Percentiles rank a stretch among this genome's conserved stretches.
phyloP scores from a whole-genome alignment of 1,139 yeast genomes.

The Hyphopichia wangnamkhiaoensis region DNA sequence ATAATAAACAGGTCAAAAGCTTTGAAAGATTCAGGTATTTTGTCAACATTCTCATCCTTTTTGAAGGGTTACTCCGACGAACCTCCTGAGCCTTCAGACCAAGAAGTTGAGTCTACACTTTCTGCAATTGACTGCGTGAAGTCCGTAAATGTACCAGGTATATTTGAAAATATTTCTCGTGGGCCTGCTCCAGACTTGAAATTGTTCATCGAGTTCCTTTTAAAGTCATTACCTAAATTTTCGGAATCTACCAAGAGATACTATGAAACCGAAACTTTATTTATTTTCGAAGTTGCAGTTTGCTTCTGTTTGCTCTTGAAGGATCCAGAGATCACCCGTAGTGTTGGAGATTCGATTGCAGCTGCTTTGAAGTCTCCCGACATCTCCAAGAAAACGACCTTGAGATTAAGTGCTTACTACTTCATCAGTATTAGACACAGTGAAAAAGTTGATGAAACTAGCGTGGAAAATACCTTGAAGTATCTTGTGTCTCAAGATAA shows the following conservation, averaged over 20 bases:
- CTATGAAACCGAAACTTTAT: slow-evolving; percentile 56
- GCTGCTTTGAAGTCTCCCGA: slow-evolving; percentile 18
- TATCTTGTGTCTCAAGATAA: slow-evolving; percentile 31
- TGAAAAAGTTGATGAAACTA: slow-evolving; percentile 15
- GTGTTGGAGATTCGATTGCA: slow-evolving; percentile 11
- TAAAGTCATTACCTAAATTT: slow-evolving; percentile 31
- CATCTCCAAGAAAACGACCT: slow-evolving; percentile 30
- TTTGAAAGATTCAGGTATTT: slow-evolving; percentile 69
- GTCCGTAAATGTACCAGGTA: slow-evolving; percentile 57
- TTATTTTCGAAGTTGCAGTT: slow-evolving; percentile 55
- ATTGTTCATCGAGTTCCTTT: slow-evolving; percentile 22
- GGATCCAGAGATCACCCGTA: slow-evolving; percentile 31
- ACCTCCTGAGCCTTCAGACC: slow-evolving; percentile 88
- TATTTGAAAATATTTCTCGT: slow-evolving; percentile 48
- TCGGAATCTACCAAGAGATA: slow-evolving; percentile 42
- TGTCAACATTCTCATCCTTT: slow-evolving; percentile 89
- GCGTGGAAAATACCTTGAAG: slow-evolving; percentile 24
- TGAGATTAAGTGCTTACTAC: slow-evolving; percentile 41
- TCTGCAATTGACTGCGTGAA: slow-evolving; percentile 81
- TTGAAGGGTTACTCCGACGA: slow-evolving; percentile 86
- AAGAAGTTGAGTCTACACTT: slow-evolving; percentile 82
- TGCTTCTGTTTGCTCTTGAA: slow-evolving; percentile 50
- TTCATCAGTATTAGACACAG: slow-evolving; percentile 41
- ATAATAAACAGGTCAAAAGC: slow-evolving; percentile 62
- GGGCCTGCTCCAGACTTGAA: slow-evolving; percentile 25